Base-by-base conservation (phyloP, 805 yeast genomes). In the Candida maris region DNA sequence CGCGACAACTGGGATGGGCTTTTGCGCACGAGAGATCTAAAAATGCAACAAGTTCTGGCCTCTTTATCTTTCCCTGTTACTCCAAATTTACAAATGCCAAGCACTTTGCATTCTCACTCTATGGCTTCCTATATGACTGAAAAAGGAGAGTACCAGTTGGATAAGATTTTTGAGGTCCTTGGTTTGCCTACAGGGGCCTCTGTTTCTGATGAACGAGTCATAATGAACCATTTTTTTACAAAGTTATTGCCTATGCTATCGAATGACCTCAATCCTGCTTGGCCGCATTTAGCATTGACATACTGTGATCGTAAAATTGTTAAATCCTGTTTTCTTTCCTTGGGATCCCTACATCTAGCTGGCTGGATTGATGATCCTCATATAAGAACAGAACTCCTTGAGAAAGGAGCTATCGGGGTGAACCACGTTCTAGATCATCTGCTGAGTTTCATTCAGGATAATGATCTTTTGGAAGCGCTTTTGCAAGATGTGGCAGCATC, bases 261-360 rank as follows among this genome's bases (percentile, higher is more conserved):
- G 7, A 34, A 41, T 1, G 71, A 68, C 48, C 70, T 71, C 0
- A 71, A 67, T 42, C 75, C 76, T 0, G 61, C 62, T 26, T 64
- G 76, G 77, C 76, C 76, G 0, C 67, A 65, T 31, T 47, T 71
- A 34, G 75, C 77, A 0, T 46, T 72, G 34, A 60, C 67, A 34
- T 68, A 71, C 41, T 71, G 77, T 45, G 75, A 70, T 48, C 67
- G 65, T 39, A 70, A 67, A 39, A 64, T 72, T 14, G 75, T 74
- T 0, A 58, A 71, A 31, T 64, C 71, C 46, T 71, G 78, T 38
- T 70, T 72, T 44, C 62, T 72, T 9, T 69, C 76, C 2, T 49
- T 72, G 13, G 68, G 74, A 4, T 68, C 73, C 32, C 62, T 71
- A 12, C 75, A 72, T 46, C 55, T 71, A 10, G 67, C 44, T 4